These are phyloP conservation scores for Pseudozyma pruni DNA, from an alignment of 1,284 basidiomycete genomes.

Conservation along the genomic window DNA sequence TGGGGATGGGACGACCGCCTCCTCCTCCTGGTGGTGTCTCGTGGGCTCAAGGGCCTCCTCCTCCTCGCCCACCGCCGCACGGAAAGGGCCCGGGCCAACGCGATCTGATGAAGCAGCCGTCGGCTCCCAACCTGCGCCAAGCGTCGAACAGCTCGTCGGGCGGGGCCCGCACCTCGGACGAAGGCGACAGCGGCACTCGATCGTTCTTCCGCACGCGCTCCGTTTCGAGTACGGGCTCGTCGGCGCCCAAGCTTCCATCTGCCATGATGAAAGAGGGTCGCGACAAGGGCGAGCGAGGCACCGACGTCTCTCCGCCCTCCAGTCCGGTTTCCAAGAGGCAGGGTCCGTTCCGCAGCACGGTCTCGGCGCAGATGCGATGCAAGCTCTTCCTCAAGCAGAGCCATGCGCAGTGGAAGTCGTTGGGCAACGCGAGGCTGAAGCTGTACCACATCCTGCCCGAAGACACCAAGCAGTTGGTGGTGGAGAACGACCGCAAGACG, in stretches of 20 bases:
- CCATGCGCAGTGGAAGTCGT: slow-evolving; percentile 95
- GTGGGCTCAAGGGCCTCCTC: slow-evolving; percentile 18
- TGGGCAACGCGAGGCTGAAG: slow-evolving; percentile 87
- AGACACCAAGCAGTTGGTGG: slow-evolving; percentile 94
- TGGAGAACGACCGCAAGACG: slow-evolving; percentile 82
- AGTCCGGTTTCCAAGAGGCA: slow-evolving; percentile 28
- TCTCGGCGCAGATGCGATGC: slow-evolving; percentile 96
- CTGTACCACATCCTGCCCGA: slow-evolving; percentile 82
- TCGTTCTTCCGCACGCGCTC: slow-evolving; percentile 47
- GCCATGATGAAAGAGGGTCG: slow-evolving; percentile 56
- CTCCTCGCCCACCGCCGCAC: slow-evolving; percentile 20
- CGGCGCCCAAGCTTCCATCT: slow-evolving; percentile 54
- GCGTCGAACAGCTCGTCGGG: slow-evolving; percentile 33
- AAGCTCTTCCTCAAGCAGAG: slow-evolving; percentile 96
- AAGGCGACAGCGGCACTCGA: slow-evolving; percentile 13
- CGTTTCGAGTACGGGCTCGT: slow-evolving; percentile 39
- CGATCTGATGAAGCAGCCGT: slow-evolving; percentile 42
- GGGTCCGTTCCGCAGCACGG: slow-evolving; percentile 44
- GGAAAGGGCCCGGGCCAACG: slow-evolving; percentile 16
- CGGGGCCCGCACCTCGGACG: slow-evolving; percentile 36
- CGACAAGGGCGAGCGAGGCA: slow-evolving; percentile 27
- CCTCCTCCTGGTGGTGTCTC: slow-evolving; percentile 16
- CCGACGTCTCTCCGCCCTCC: slow-evolving; percentile 38
- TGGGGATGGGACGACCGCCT: slow-evolving; percentile 24
- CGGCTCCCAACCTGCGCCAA: slow-evolving; percentile 56